A percentile compares a stretch with the other conserved stretches of the same genome.
phyloP scores from a whole-genome alignment of 2,329 filamentous ascomycete species.

The Thermothelomyces thermophilus region DNA sequence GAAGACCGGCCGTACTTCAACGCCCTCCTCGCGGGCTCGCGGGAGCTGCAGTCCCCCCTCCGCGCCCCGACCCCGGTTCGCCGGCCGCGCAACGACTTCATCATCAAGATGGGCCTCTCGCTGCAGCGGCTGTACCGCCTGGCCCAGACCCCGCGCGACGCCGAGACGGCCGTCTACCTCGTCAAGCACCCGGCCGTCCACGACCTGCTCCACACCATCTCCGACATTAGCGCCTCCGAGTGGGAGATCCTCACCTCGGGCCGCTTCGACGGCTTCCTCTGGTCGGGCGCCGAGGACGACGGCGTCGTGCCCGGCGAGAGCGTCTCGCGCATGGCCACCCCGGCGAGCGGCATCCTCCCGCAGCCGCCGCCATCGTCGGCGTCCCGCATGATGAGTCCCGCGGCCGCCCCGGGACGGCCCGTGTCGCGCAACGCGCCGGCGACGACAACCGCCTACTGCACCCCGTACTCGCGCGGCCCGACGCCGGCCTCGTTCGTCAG shows the following conservation, averaged over 20 bases:
- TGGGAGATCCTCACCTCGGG: constrained; percentile 95
- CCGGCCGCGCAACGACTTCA: constrained; percentile 62
- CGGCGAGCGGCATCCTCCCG: constrained; percentile 42
- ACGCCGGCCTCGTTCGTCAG: constrained; percentile 52
- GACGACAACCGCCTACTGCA: constrained; percentile 43
- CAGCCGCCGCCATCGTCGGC: constrained; percentile 18
- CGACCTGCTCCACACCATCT: constrained; percentile 77
- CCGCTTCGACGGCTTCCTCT: constrained; percentile 90
- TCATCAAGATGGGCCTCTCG: constrained; percentile 68
- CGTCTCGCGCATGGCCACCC: constrained; percentile 48
- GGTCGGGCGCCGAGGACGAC: constrained; percentile 74
- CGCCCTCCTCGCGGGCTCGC: constrained; percentile 60
- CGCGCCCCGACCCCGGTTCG: constrained; percentile 64
- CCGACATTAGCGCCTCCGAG: constrained; percentile 83
- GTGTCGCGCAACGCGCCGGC: constrained; percentile 51
- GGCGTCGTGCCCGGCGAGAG: constrained; percentile 34
- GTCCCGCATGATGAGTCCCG: constrained; percentile 34
- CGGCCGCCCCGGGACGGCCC: constrained; percentile 30
- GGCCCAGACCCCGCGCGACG: constrained; percentile 65
- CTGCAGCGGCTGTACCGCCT: constrained; percentile 82
- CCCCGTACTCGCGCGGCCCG: constrained; percentile 32
- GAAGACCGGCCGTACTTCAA: constrained; percentile 77
- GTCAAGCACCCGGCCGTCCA: constrained; percentile 77
- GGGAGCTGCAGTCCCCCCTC: constrained; percentile 47
- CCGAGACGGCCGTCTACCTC: constrained; percentile 79